Evolutionary conservation across 805 yeast genomes (phyloP).

Genomic region (Yarrowia osloensis): DNA sequence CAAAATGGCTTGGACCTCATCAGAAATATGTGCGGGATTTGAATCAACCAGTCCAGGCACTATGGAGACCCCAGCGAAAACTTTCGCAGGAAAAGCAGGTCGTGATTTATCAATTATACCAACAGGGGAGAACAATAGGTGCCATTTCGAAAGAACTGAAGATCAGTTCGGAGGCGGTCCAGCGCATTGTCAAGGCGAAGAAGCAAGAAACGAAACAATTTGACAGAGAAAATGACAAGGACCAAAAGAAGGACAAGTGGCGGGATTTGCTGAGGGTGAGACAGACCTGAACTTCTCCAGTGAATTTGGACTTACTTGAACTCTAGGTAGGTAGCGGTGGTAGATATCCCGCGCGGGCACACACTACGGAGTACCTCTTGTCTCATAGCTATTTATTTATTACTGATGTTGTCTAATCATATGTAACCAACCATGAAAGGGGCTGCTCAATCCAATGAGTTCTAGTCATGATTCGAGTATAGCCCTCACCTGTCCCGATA

Average conservation of each 20-base stretch:
- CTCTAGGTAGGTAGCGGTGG: no score
- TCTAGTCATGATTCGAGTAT: no score
- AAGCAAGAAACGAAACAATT: constrained; percentile 18
- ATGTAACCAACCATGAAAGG: no score
- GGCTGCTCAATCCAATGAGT: no score
- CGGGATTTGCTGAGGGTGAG: background rate
- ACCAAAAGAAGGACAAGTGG: constrained; percentile 14
- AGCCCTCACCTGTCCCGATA: no score
- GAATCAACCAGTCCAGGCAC: background rate
- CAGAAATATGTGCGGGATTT: constrained; percentile 10
- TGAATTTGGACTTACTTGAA: no score
- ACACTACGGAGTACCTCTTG: no score
- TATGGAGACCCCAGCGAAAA: constrained; percentile 18
- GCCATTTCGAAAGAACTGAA: constrained; percentile 3
- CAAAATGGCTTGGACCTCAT: constrained; percentile 27
- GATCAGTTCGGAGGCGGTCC: constrained; percentile 7
- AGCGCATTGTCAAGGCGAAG: constrained; percentile 25
- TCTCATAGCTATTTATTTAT: no score
- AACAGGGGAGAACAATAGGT: constrained; percentile 12
- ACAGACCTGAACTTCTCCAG: no score
- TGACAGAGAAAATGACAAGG: background rate
- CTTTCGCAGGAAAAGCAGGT: constrained; percentile 22
- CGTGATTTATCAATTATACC: background rate
- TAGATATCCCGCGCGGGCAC: no score
- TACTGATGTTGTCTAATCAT: no score